Evolutionary conservation across 2,329 filamentous ascomycete species (phyloP).

Genomic region (Dendrostoma leiphaemia): DNA sequence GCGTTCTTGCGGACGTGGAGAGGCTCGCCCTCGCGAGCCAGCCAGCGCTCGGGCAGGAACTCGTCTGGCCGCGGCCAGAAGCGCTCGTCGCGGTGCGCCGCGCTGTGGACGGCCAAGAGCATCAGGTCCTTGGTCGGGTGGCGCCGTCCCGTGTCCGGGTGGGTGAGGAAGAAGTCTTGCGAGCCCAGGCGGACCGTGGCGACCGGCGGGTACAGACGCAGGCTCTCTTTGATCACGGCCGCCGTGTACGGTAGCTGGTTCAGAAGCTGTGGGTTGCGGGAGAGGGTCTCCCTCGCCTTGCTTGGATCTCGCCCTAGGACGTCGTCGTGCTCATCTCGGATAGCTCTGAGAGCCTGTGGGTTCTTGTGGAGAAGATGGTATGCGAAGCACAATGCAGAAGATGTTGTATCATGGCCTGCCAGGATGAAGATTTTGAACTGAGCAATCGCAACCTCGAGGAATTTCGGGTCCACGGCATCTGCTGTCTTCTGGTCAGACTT

Average conservation of each 20-base stretch:
- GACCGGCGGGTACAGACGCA: slow-evolving; percentile 51
- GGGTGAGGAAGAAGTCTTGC: slow-evolving; percentile 31
- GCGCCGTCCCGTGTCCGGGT: slow-evolving; percentile 32
- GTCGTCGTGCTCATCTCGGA: slow-evolving; percentile 29
- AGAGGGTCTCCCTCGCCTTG: slow-evolving; percentile 30
- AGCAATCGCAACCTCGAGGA: slow-evolving; percentile 11
- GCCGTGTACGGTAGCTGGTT: slow-evolving; percentile 50
- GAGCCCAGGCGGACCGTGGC: slow-evolving; percentile 35
- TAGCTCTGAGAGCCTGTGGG: slow-evolving; percentile 22
- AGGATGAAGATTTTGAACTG: slow-evolving; percentile 29
- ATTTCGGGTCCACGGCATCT: slow-evolving; percentile 4
- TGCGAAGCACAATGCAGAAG: slow-evolving; percentile 8
- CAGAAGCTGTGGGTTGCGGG: slow-evolving; percentile 42
- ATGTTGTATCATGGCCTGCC: slow-evolving; percentile 17
- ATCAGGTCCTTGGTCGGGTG: slow-evolving; percentile 34
- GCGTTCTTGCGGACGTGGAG: slow-evolving; percentile 26
- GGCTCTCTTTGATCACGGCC: slow-evolving; percentile 52
- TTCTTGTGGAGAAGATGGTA: slow-evolving; percentile 23
- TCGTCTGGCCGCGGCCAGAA: slow-evolving; percentile 36
- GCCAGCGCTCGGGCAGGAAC: slow-evolving; percentile 44
- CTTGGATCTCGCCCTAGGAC: slow-evolving; percentile 28
- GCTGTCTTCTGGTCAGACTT: not conserved
- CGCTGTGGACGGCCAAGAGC: slow-evolving; percentile 19
- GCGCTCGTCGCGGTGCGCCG: slow-evolving; percentile 28
- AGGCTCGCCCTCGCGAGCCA: slow-evolving; percentile 25